A percentile compares a stretch with the other conserved stretches of the same genome.
Evolutionary conservation across 2,329 filamentous ascomycete species (phyloP).

Genomic region (Lecanoromycetidae sp.): DNA sequence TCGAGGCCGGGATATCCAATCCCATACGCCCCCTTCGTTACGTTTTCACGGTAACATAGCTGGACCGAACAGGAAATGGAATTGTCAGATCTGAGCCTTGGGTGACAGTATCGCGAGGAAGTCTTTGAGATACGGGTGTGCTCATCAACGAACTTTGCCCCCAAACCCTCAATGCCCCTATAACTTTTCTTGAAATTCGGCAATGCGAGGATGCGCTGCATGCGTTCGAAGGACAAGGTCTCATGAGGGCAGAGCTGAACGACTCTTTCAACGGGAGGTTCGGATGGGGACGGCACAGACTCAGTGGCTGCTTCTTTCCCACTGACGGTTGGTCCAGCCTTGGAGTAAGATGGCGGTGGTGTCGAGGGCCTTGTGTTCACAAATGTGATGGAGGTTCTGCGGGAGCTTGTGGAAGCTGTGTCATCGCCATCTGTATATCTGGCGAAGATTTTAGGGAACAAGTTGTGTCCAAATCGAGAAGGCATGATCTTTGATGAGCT

Average conservation of each 20-base stretch:
- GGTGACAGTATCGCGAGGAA: not conserved
- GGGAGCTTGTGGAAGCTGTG: too few species aligned
- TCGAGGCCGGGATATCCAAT: not conserved
- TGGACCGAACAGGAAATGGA: not conserved
- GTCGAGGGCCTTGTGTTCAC: too few species aligned
- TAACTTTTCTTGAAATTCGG: not conserved
- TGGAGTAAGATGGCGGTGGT: too few species aligned
- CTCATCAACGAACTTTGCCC: not conserved
- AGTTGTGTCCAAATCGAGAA: too few species aligned
- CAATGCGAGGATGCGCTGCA: not conserved
- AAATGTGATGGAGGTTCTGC: too few species aligned
- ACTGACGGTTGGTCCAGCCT: too few species aligned
- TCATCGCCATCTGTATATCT: too few species aligned
- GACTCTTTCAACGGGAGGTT: not conserved
- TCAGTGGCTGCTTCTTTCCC: too few species aligned
- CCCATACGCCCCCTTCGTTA: not conserved
- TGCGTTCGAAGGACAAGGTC: slow-evolving; percentile 1
- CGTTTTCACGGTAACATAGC: not conserved
- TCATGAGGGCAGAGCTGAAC: slow-evolving; percentile 2
- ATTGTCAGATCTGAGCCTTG: not conserved
- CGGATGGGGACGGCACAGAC: too few species aligned
- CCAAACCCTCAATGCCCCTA: not conserved
- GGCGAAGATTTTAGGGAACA: too few species aligned
- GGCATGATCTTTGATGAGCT: too few species aligned
- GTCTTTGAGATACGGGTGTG: not conserved